Evolutionary conservation across 148 eudicot genomes (phyloP).

Genomic region (Rhododendron mucronatum): DNA sequence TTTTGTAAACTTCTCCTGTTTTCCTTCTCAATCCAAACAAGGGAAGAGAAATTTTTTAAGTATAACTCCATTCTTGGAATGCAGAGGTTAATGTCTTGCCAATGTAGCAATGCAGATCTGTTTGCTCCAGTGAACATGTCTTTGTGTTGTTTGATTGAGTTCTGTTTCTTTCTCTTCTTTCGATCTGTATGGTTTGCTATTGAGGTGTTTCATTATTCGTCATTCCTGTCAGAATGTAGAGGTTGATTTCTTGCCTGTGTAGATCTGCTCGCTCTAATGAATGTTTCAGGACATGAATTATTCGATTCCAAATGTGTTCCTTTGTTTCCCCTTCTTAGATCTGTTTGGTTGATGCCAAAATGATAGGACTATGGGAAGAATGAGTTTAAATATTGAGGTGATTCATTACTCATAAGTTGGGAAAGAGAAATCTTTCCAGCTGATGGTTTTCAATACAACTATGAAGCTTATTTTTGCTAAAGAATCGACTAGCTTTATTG

Average conservation of each 20-base stretch:
- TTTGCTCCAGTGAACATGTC: not conserved
- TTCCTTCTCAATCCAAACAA: not conserved
- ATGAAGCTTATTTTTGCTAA: not conserved
- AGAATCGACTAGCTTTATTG: too few relatives aligned
- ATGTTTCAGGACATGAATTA: not conserved
- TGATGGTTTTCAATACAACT: not conserved
- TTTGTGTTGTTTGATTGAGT: not conserved
- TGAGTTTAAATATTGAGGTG: not conserved
- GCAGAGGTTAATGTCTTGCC: not conserved
- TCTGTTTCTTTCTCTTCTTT: not conserved
- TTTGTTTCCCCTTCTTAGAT: not conserved
- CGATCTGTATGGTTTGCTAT: not conserved
- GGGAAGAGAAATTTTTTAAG: too few relatives aligned
- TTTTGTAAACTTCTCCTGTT: not conserved
- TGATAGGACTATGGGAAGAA: not conserved
- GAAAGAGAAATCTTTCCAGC: not conserved
- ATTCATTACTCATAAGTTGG: not conserved
- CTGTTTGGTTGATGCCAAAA: not conserved
- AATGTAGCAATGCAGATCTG: not conserved
- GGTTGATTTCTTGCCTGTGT: conserved; percentile 28
- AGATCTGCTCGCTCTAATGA: not conserved
- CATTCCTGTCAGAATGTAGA: conserved; percentile 51
- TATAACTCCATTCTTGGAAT: not conserved
- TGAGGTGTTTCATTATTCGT: not conserved
- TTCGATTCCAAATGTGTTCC: not conserved